Conservation (phyloP, 1,139 yeast species). For the Taphrina betulina region DNA sequence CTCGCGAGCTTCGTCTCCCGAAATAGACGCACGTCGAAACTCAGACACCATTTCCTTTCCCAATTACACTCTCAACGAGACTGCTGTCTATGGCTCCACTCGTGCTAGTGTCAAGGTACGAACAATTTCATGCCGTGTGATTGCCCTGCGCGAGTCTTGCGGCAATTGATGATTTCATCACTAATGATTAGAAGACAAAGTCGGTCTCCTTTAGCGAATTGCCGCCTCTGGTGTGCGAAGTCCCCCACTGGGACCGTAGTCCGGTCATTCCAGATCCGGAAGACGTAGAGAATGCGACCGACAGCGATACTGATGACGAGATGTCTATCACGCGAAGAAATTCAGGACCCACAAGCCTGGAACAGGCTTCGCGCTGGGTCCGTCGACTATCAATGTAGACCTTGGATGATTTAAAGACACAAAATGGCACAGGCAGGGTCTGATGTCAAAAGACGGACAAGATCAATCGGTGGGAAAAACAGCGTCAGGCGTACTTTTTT, state of each 20-base stretch:
- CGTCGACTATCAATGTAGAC: slow-evolving; percentile 11
- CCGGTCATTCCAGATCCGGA: slow-evolving; percentile 27
- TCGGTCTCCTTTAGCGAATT: slow-evolving; percentile 25
- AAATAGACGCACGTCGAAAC: slow-evolving; percentile 13
- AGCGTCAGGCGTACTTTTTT: no score
- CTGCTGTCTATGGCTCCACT: no score
- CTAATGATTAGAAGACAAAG: background rate
- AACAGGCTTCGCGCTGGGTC: slow-evolving; percentile 18
- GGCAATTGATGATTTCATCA: no score
- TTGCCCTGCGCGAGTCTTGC: no score
- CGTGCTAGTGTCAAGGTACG: no score
- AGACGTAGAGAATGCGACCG: slow-evolving; percentile 11
- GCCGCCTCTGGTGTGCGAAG: slow-evolving; percentile 22
- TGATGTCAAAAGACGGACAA: no score
- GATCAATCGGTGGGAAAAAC: no score
- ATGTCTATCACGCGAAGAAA: background rate
- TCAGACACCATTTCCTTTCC: background rate
- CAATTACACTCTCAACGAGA: background rate
- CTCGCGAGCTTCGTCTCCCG: slow-evolving; percentile 20
- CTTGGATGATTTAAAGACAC: no score
- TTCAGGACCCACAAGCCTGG: slow-evolving; percentile 5
- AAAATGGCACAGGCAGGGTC: no score
- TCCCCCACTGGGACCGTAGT: slow-evolving; percentile 28
- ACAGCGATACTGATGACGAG: slow-evolving; percentile 15
- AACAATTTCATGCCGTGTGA: no score